These are phyloP conservation scores for Lunularia cruciata DNA, from an alignment of 225 moss, liverwort and hornwort species.

Conservation along the genomic window DNA sequence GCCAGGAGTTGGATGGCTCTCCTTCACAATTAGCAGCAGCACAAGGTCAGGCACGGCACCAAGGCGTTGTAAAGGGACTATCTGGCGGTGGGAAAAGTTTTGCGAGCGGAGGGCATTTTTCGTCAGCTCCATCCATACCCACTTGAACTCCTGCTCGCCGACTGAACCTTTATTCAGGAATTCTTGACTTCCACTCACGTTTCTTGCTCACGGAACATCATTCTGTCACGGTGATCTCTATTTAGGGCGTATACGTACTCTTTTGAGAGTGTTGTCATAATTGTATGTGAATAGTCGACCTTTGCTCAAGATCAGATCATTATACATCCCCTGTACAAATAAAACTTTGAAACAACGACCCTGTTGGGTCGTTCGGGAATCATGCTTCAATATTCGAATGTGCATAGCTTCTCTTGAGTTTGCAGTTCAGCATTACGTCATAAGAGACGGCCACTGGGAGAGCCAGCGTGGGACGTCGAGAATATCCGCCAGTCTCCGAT, in stretches of 20 bases:
- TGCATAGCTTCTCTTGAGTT: no score
- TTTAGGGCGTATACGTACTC: neutral
- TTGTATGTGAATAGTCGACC: conserved; percentile 12
- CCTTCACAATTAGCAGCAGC: conserved; percentile 21
- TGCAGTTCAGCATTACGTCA: no score
- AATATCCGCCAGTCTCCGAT: no score
- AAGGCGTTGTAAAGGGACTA: conserved; percentile 41
- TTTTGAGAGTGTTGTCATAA: neutral
- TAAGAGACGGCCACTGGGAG: no score
- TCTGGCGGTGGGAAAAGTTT: conserved; percentile 29
- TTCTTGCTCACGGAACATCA: neutral
- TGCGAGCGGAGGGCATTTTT: conserved; percentile 24
- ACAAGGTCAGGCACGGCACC: conserved; percentile 37
- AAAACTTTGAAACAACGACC: conserved; percentile 2
- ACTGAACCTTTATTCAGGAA: neutral
- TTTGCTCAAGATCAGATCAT: conserved; percentile 5
- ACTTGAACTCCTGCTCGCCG: neutral
- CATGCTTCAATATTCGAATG: no score
- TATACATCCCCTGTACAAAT: conserved; percentile 18
- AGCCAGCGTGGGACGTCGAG: no score
- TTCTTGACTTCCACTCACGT: neutral
- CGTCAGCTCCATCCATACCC: conserved; percentile 27
- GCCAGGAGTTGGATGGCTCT: conserved; percentile 18
- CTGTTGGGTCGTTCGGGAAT: conserved; percentile 13
- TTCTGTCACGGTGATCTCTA: no score